Evolutionary conservation across 805 yeast genomes (phyloP).

Genomic region (Saturnispora serradocipensis): DNA sequence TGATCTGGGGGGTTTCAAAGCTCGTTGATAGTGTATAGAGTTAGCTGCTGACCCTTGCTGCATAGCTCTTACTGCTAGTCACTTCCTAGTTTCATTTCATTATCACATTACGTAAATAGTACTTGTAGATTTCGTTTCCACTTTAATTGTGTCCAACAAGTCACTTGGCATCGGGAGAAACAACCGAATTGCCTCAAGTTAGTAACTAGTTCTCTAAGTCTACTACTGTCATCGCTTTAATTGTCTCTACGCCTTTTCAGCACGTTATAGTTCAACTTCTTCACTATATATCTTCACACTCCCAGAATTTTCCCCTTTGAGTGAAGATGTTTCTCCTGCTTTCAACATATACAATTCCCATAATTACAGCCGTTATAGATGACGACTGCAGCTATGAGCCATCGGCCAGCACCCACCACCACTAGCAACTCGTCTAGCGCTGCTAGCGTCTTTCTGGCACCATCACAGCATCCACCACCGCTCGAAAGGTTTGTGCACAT

Average conservation of each 20-base stretch:
- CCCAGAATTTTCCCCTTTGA: not conserved
- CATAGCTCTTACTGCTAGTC: not conserved
- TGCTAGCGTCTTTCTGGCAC: not conserved
- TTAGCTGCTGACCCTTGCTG: not conserved
- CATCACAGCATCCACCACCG: not conserved
- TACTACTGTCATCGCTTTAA: not conserved
- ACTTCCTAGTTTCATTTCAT: not conserved
- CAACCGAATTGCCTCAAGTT: not conserved
- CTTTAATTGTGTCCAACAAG: not conserved
- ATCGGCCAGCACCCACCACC: not conserved
- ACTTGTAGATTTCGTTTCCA: not conserved
- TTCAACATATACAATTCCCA: not conserved
- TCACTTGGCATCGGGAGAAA: not conserved
- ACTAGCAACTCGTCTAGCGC: not conserved
- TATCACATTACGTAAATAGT: not conserved
- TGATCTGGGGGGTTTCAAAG: not conserved
- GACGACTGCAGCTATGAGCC: constrained; percentile 5
- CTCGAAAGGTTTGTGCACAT: constrained; percentile 36
- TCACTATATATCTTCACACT: not conserved
- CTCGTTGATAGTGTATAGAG: not conserved
- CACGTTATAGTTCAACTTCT: not conserved
- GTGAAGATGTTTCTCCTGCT: not conserved
- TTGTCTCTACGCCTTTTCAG: not conserved
- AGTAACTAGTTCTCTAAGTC: not conserved
- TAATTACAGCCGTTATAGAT: not conserved